Evolutionary conservation across 495 filamentous ascomycete species (phyloP), one percentile per base, ranked within the genome.

Genomic region (Rusavskia elegans): DNA sequence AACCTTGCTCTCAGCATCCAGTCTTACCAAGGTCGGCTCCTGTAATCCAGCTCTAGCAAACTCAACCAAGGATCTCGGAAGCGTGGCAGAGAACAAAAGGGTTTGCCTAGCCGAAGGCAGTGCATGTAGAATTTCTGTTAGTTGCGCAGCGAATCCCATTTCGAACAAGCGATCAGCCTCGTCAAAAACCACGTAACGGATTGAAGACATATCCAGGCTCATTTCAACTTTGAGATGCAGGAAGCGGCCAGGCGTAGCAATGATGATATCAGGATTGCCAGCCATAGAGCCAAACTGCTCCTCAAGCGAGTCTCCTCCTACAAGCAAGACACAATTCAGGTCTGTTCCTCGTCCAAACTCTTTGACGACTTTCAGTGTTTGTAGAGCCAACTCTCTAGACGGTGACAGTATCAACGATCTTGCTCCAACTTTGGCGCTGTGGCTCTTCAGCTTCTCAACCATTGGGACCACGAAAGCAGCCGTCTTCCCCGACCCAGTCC

Each of bases 381-480:
- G 92, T 55, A 97, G 67, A 10, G 92, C 92, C 56, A 99, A 68
- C 64, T 99, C 92, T 64, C 92, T 74, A 19, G 87, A 93, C 1
- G 92, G 92, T 25, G 89, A 95, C 59, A 99, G 59, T 36, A 99
- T 81, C 51, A 97, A 68, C 11, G 79, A 93, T 57, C 92, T 74
- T 36, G 87, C 78, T 25, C 92, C 92, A 55, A 97, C 77, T 61
- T 79, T 81, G 10, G 80, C 79, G 60, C 83, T 94, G 61, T 99
- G 92, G n/a, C 77, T 73, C 66, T 87, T 93, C 55, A 99, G 71
- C 50, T 84, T 86, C 70, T 97, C 84, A 54, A 99, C 85, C 89
- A 98, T 92, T 40, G 92, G 92, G 52, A 98, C 90, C 5, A 98
- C 87, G 64, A 98, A 98, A 14, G 92, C 90, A 2, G 90, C 92